These are phyloP conservation scores for Tardiomyces digboiensis DNA, from an alignment of 1,139 yeast genomes.

Conservation along the genomic window DNA sequence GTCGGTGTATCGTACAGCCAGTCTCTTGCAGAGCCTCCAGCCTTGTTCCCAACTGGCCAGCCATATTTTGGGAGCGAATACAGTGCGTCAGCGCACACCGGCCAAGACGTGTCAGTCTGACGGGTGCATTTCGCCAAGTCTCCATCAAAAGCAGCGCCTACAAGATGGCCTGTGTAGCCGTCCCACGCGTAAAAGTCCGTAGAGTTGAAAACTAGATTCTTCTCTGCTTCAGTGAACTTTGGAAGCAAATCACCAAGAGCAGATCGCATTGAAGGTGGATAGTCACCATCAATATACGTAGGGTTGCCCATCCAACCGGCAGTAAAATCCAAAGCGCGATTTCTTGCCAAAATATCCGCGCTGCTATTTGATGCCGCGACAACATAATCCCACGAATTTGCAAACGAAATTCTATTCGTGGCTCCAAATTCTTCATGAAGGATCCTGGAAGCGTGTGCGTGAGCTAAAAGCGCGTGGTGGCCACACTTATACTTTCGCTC, in stretches of 20 bases:
- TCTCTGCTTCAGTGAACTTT: slow-evolving; percentile 24
- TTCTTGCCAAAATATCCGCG: slow-evolving; percentile 20
- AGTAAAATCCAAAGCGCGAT: slow-evolving; percentile 22
- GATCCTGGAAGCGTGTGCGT: slow-evolving; percentile 24
- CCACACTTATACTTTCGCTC: slow-evolving; percentile 15
- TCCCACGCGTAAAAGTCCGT: slow-evolving; percentile 32
- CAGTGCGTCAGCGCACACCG: slow-evolving; percentile 13
- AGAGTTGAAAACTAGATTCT: slow-evolving; percentile 17
- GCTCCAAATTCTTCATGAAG: slow-evolving; percentile 26
- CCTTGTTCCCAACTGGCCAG: slow-evolving; percentile 27
- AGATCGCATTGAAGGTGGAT: slow-evolving; percentile 23
- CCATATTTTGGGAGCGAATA: slow-evolving; percentile 18
- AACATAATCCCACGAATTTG: slow-evolving; percentile 20
- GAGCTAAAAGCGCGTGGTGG: slow-evolving; percentile 26
- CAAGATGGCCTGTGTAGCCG: slow-evolving; percentile 24
- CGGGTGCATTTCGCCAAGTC: slow-evolving; percentile 7
- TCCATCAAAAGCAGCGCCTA: slow-evolving; percentile 19
- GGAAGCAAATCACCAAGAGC: slow-evolving; percentile 18
- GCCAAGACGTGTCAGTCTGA: slow-evolving; percentile 10
- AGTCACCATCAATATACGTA: slow-evolving; percentile 26
- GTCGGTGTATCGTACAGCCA: slow-evolving; percentile 18
- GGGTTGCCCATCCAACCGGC: slow-evolving; percentile 28
- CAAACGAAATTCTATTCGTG: slow-evolving; percentile 15
- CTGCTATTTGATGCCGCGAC: slow-evolving; percentile 12
- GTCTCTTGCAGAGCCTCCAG: slow-evolving; percentile 13